phyloP scores from a whole-genome alignment of 768 basidiomycete species.

The Tulasnella sp. region DNA sequence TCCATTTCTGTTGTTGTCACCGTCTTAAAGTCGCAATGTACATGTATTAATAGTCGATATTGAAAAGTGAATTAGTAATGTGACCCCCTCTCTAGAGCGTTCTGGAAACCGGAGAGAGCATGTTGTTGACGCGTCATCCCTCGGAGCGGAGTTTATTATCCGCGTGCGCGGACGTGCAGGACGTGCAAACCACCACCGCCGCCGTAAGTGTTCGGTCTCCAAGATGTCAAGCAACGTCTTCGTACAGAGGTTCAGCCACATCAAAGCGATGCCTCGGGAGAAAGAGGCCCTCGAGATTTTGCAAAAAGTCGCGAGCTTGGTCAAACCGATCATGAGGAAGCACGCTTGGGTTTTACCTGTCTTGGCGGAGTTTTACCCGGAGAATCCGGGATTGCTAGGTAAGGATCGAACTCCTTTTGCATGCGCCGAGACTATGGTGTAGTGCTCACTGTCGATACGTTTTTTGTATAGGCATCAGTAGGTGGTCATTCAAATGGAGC shows the following conservation, averaged over 20 bases:
- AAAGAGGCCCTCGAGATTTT: conserved; percentile 58
- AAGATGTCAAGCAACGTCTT: conserved; percentile 3
- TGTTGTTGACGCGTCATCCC: neutral
- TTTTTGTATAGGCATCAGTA: neutral
- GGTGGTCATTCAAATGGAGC: neutral
- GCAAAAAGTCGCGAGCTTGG: conserved; percentile 58
- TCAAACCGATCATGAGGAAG: conserved; percentile 90
- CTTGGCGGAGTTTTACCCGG: conserved; percentile 83
- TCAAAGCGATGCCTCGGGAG: conserved; percentile 54
- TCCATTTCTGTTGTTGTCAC: neutral
- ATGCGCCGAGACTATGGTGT: neutral
- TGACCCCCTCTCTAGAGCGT: neutral
- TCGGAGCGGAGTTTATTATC: neutral
- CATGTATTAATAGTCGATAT: neutral
- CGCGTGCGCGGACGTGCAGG: neutral
- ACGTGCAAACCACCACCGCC: neutral
- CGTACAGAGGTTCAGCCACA: conserved; percentile 49
- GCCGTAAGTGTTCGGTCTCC: too few relatives aligned
- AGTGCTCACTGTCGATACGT: neutral
- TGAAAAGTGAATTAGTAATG: neutral
- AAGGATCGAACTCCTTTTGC: conserved; percentile 19
- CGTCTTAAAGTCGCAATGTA: too few relatives aligned
- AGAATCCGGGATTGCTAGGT: conserved; percentile 62
- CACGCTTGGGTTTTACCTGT: conserved; percentile 67
- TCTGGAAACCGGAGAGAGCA: neutral